Evolutionary conservation across 192 early-diverging fungal species (phyloP).

Genomic region (Gaertneriomyces semiglobifer): DNA sequence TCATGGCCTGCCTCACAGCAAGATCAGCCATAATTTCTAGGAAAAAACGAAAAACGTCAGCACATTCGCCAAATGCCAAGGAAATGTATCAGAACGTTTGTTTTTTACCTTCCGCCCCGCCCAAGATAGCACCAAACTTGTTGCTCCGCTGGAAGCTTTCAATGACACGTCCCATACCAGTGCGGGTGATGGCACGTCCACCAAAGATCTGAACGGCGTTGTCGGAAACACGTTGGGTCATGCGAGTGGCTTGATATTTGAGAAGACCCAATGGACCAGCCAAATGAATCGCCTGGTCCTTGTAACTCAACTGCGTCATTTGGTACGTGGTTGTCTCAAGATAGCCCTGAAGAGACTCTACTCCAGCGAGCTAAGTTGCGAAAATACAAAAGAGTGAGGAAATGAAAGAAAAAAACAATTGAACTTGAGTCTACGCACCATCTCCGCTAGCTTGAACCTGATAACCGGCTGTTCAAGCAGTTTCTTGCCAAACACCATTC

Average conservation of each 20-base stretch:
- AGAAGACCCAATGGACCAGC: constrained; percentile 66
- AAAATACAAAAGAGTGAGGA: neutral
- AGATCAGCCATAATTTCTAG: constrained; percentile 58
- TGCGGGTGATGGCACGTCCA: constrained; percentile 64
- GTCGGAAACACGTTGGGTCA: constrained; percentile 58
- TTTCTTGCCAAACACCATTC: constrained; percentile 68
- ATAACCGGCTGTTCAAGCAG: constrained; percentile 71
- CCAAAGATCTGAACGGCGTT: constrained; percentile 73
- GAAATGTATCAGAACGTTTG: constrained; percentile 15
- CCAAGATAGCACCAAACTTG: constrained; percentile 56
- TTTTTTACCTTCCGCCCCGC: constrained; percentile 43
- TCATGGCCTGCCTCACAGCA: constrained; percentile 62
- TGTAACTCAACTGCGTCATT: constrained; percentile 66
- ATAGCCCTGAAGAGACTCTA: constrained; percentile 55
- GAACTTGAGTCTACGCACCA: constrained; percentile 39
- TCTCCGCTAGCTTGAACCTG: constrained; percentile 62
- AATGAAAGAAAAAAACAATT: neutral
- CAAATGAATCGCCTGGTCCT: constrained; percentile 57
- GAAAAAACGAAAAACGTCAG: constrained; percentile 8
- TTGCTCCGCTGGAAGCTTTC: constrained; percentile 64
- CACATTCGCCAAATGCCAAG: neutral
- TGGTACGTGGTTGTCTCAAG: constrained; percentile 66
- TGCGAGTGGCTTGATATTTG: constrained; percentile 57
- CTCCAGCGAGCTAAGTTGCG: constrained; percentile 27
- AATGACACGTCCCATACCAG: constrained; percentile 66